Percentiles rank a stretch among this genome's conserved stretches.
These are phyloP conservation scores for Actinidia polygama DNA, from an alignment of 179 eudicot species.

Conservation along the genomic window DNA sequence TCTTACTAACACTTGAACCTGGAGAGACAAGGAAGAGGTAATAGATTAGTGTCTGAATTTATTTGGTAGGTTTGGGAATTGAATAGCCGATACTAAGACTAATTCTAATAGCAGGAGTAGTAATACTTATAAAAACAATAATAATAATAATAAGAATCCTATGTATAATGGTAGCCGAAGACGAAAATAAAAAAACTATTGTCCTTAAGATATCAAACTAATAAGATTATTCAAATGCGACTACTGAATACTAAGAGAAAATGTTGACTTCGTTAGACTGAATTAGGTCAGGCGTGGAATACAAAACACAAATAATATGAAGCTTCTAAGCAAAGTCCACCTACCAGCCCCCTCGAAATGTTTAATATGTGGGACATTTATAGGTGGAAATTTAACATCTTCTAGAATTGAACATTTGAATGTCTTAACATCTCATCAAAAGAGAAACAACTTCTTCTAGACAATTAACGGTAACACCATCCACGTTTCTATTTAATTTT, in stretches of 20 bases:
- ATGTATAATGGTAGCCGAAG: background rate
- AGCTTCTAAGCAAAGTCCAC: conserved; percentile 7
- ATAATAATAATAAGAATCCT: background rate
- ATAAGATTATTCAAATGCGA: background rate
- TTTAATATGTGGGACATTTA: background rate
- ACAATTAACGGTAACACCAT: background rate
- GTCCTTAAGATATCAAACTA: background rate
- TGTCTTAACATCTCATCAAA: background rate
- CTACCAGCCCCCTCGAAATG: background rate
- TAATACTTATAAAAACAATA: background rate
- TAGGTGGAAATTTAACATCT: background rate
- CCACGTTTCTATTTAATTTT: background rate
- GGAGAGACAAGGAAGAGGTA: background rate
- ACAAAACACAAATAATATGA: background rate
- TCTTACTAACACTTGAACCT: background rate
- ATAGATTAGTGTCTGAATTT: background rate
- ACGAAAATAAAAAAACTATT: background rate
- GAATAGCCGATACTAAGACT: background rate
- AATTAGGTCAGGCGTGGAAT: background rate
- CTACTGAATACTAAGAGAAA: background rate
- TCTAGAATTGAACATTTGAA: background rate
- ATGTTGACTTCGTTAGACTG: background rate
- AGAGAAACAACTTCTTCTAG: background rate
- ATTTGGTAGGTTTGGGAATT: background rate
- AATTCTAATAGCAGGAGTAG: background rate